Percentiles rank a stretch among this genome's conserved stretches.
Conservation (phyloP, 1,284 basidiomycete species). For the Hemileccinum hortonii region DNA sequence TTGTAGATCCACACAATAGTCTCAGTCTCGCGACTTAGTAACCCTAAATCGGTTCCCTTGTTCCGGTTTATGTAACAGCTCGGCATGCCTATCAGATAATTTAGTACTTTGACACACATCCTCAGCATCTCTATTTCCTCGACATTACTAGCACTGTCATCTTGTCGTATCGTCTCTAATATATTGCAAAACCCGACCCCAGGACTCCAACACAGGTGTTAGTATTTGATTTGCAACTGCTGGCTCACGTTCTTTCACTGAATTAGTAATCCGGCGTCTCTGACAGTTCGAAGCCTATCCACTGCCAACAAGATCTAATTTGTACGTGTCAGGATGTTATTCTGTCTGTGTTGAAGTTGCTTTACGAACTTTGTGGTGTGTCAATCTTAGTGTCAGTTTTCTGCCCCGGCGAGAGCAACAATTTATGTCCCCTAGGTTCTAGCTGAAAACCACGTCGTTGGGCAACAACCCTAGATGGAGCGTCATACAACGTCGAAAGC, state of each 20-base stretch:
- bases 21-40: too few species aligned
- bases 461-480: constrained; percentile 16
- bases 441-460: neutral
- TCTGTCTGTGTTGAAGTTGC: neutral
- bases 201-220: neutral
- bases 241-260: neutral
- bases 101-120: too few species aligned
- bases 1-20: too few species aligned
- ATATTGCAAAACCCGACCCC: neutral
- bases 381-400: neutral
- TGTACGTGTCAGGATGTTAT: constrained; percentile 9
- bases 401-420: too few species aligned
- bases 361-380: constrained; percentile 2
- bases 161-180: neutral
- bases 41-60: too few species aligned
- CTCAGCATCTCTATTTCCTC: too few species aligned
- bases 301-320: neutral
- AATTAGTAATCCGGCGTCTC: neutral
- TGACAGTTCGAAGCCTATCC: too few species aligned
- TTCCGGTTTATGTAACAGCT: constrained; percentile 1
- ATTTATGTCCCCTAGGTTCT: neutral
- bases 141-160: neutral
- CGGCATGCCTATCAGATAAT: neutral
- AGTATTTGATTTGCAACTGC: neutral
- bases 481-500: neutral